Conservation (phyloP, 2,329 filamentous ascomycete genomes). For the Aspergillus sclerotialis region DNA sequence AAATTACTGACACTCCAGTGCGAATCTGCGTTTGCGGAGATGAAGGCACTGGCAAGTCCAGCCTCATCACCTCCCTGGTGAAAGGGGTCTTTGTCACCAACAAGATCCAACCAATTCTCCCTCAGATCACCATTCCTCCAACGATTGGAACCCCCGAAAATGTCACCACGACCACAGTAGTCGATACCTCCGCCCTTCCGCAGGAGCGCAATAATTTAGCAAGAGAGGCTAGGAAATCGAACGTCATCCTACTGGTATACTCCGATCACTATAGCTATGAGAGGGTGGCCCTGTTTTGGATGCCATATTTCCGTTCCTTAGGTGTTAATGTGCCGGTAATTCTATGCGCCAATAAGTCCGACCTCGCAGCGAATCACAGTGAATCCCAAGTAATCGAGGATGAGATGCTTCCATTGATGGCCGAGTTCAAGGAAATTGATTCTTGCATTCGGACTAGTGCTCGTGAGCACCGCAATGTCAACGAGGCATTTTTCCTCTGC, state of each 20-base stretch:
- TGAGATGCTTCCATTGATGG: constrained; percentile 97
- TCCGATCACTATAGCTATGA: constrained; percentile 99
- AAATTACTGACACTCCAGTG: constrained; percentile 43
- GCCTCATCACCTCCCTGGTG: constrained; percentile 87
- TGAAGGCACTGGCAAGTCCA: constrained; percentile 90
- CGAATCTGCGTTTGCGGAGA: constrained; percentile 96
- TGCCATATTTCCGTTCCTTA: constrained; percentile 93
- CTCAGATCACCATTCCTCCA: constrained; percentile 89
- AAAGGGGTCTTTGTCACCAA: constrained; percentile 94
- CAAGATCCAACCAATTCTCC: constrained; percentile 91
- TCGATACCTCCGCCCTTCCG: constrained; percentile 92
- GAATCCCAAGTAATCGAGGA: constrained; percentile 85
- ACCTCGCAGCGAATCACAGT: constrained; percentile 66
- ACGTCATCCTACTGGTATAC: constrained; percentile 94
- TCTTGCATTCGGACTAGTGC: constrained; percentile 94
- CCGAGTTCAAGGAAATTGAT: constrained; percentile 97
- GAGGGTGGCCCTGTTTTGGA: constrained; percentile 92
- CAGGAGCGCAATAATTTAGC: constrained; percentile 85
- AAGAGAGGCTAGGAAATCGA: constrained; percentile 92
- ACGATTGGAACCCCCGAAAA: constrained; percentile 91
- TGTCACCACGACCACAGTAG: constrained; percentile 84
- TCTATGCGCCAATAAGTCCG: constrained; percentile 95
- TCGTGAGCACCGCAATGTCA: constrained; percentile 85
- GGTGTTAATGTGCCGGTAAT: constrained; percentile 99
- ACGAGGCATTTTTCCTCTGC: constrained; percentile 94